These are phyloP conservation scores for Lunularia cruciata DNA, from an alignment of 225 moss, liverwort and hornwort species.

Conservation along the genomic window DNA sequence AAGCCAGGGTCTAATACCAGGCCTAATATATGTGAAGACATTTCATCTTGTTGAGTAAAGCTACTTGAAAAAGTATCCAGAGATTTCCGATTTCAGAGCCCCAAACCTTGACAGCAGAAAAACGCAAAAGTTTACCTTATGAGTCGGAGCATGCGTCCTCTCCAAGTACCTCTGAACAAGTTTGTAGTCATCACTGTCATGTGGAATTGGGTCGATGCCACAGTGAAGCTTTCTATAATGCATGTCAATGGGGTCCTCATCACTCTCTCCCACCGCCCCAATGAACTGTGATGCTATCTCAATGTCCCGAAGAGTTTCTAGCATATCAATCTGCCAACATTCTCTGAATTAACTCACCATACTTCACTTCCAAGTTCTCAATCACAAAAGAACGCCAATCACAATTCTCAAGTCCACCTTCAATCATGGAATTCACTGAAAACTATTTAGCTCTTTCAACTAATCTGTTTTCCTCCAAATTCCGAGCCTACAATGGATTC, in stretches of 20 bases:
- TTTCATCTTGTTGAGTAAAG: too few species aligned
- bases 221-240: slow-evolving; percentile 80
- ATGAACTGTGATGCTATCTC: slow-evolving; percentile 86
- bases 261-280: slow-evolving; percentile 52
- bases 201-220: slow-evolving; percentile 71
- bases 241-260: slow-evolving; percentile 78
- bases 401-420: too few species aligned
- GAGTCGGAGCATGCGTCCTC: slow-evolving; percentile 87
- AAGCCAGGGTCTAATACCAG: too few species aligned
- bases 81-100: background rate
- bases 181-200: slow-evolving; percentile 72
- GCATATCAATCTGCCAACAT: slow-evolving; percentile 77
- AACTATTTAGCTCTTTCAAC: too few species aligned
- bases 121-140: slow-evolving; percentile 55
- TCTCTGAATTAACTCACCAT: background rate
- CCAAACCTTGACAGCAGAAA: background rate
- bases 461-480: too few species aligned
- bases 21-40: too few species aligned
- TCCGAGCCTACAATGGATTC: too few species aligned
- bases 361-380: too few species aligned
- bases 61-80: too few species aligned
- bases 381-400: too few species aligned
- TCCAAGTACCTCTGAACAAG: slow-evolving; percentile 82
- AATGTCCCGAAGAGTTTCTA: slow-evolving; percentile 93
- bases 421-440: too few species aligned